Conservation (phyloP, 495 filamentous ascomycete genomes). For the Penicillium atrosanguineum region DNA sequence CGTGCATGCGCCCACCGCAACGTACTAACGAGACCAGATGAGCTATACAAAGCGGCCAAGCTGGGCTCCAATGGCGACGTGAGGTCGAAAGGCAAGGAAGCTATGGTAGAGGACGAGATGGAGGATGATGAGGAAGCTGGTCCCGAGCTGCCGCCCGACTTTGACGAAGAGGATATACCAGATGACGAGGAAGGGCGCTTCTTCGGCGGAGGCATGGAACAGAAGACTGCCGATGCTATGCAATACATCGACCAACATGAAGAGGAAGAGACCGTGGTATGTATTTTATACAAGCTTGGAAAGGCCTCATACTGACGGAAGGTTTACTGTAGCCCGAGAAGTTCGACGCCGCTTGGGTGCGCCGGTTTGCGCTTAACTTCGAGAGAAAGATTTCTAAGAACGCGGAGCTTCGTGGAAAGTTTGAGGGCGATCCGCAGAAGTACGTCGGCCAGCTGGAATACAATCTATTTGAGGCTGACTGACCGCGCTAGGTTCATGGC, state of each 20-base stretch:
- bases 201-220: conserved; percentile 87
- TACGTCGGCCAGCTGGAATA: conserved; percentile 46
- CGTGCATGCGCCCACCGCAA: neutral
- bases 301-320: conserved; percentile 14
- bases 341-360: conserved; percentile 80
- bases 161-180: conserved; percentile 54
- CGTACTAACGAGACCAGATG: conserved; percentile 47
- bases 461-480: conserved; percentile 5
- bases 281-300: neutral
- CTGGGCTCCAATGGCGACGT: conserved; percentile 58
- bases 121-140: conserved; percentile 68
- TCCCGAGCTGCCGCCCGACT: conserved; percentile 65
- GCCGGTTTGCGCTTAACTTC: conserved; percentile 77
- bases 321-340: conserved; percentile 56
- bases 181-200: conserved; percentile 94
- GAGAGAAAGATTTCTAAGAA: conserved; percentile 91
- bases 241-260: conserved; percentile 80
- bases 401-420: conserved; percentile 85
- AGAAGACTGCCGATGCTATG: conserved; percentile 78
- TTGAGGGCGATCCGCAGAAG: conserved; percentile 79
- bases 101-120: conserved; percentile 58
- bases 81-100: conserved; percentile 57
- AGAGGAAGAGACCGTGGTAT: conserved; percentile 48
- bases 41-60: conserved; percentile 87
- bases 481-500: conserved; percentile 59